phyloP scores from a whole-genome alignment of 768 basidiomycete species.

The Lyophyllum atratum region DNA sequence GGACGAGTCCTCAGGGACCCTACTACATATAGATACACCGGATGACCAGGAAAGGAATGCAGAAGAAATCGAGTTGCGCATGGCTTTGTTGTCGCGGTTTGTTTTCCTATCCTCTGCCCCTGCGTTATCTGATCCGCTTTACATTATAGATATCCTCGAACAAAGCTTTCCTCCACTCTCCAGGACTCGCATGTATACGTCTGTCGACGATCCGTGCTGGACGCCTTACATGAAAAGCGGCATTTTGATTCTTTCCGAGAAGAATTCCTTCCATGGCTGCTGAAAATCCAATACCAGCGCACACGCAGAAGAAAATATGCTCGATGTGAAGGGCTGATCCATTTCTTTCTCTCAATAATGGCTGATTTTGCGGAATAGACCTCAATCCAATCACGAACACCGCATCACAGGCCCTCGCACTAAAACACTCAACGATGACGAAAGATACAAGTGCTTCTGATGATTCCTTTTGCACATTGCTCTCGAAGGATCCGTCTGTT shows the following conservation, averaged over 20 bases:
- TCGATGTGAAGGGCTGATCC: slow-evolving; percentile 37
- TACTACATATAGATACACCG: slow-evolving; percentile 73
- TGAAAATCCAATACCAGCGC: slow-evolving; percentile 79
- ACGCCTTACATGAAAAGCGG: slow-evolving; percentile 65
- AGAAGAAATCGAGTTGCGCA: slow-evolving; percentile 74
- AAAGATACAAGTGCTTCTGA: slow-evolving; percentile 22
- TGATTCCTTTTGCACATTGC: slow-evolving; percentile 15
- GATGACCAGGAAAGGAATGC: slow-evolving; percentile 67
- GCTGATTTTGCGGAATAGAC: slow-evolving; percentile 31
- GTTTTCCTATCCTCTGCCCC: slow-evolving; percentile 9
- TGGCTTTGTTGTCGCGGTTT: slow-evolving; percentile 73
- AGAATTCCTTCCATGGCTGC: slow-evolving; percentile 91
- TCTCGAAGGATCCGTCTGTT: slow-evolving; percentile 28
- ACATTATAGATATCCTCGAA: slow-evolving; percentile 63
- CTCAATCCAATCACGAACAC: slow-evolving; percentile 46
- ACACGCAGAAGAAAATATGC: slow-evolving; percentile 62
- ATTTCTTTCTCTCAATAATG: not conserved
- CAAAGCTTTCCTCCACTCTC: slow-evolving; percentile 63
- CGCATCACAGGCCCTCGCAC: slow-evolving; percentile 49
- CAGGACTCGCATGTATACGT: slow-evolving; percentile 93
- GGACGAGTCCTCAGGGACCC: slow-evolving; percentile 64
- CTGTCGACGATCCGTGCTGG: slow-evolving; percentile 73
- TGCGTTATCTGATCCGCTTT: slow-evolving; percentile 1
- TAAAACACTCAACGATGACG: slow-evolving; percentile 60
- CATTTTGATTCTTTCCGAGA: slow-evolving; percentile 83